Conservation (phyloP, 352 stramenopile genomes). For the Globisporangium radiosum region DNA sequence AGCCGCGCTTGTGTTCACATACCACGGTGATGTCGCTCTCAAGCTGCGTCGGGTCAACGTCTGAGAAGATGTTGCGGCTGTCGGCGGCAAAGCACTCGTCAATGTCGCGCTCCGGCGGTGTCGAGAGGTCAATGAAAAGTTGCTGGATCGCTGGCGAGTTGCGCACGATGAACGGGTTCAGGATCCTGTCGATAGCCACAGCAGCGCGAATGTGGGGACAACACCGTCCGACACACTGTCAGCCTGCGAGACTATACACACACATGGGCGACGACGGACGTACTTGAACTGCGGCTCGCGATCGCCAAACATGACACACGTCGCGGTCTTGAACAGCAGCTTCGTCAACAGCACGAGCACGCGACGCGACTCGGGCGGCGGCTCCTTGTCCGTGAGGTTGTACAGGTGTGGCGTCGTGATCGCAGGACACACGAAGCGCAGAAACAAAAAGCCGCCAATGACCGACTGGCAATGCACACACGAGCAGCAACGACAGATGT, state of each 20-base stretch:
- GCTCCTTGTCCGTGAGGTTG: conserved; percentile 67
- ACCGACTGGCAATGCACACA: conserved; percentile 39
- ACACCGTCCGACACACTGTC: too few species aligned
- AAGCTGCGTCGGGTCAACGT: conserved; percentile 48
- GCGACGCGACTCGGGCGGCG: conserved; percentile 57
- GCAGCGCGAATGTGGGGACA: background rate
- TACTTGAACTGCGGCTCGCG: conserved; percentile 79
- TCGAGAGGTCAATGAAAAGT: conserved; percentile 70
- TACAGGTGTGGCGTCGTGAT: conserved; percentile 86
- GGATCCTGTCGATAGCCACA: conserved; percentile 28
- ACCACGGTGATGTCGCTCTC: conserved; percentile 52
- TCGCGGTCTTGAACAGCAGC: conserved; percentile 86
- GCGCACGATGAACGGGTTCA: conserved; percentile 85
- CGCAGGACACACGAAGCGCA: conserved; percentile 84
- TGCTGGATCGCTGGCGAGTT: conserved; percentile 73
- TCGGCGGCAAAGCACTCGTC: conserved; percentile 72
- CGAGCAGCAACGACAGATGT: background rate
- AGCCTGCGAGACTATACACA: background rate
- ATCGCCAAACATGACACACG: conserved; percentile 80
- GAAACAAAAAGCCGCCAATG: conserved; percentile 84
- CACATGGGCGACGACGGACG: conserved; percentile 1
- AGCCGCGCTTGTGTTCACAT: conserved; percentile 2
- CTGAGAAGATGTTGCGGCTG: conserved; percentile 65
- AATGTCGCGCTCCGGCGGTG: conserved; percentile 53
- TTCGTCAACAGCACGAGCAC: conserved; percentile 86